A percentile compares a stretch with the other conserved stretches of the same genome.
phyloP scores from a whole-genome alignment of 257 asterid genomes.

The Fraxinus pennsylvanica region DNA sequence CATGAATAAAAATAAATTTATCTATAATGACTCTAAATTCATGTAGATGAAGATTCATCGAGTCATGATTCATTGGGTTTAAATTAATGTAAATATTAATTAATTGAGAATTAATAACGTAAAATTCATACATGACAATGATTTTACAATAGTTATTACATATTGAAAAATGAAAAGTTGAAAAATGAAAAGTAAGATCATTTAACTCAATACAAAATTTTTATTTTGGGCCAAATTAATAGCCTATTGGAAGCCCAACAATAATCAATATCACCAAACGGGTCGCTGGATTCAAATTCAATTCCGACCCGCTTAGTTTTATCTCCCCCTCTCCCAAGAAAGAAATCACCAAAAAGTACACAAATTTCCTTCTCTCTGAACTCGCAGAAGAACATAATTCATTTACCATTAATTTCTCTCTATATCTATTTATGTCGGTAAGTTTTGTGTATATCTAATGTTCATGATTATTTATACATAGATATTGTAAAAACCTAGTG shows the following conservation, averaged over 20 bases:
- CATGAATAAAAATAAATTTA: too few relatives aligned
- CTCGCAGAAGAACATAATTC: neutral
- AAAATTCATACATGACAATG: too few relatives aligned
- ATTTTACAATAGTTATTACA: too few relatives aligned
- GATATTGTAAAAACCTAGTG: slow-evolving; percentile 18
- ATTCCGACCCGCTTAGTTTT: slow-evolving; percentile 17
- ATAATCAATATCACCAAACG: neutral
- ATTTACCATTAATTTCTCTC: neutral
- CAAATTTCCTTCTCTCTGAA: neutral
- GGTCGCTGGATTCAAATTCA: neutral
- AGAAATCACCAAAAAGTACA: neutral
- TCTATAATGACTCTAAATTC: too few relatives aligned
- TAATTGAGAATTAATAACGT: too few relatives aligned
- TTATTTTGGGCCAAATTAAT: neutral
- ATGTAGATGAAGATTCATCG: too few relatives aligned
- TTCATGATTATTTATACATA: neutral
- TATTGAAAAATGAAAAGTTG: too few relatives aligned
- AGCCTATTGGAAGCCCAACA: slow-evolving; percentile 9
- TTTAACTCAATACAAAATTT: too few relatives aligned
- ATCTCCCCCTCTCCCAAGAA: slow-evolving; percentile 2
- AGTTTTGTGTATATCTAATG: slow-evolving; percentile 19
- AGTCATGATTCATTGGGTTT: too few relatives aligned
- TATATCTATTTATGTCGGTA: slow-evolving; percentile 49
- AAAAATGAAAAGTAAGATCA: too few relatives aligned
- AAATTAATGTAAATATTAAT: too few relatives aligned